These are phyloP conservation scores for Tylopilus rubrobrunneus DNA, from an alignment of 768 basidiomycete species.

Conservation along the genomic window DNA sequence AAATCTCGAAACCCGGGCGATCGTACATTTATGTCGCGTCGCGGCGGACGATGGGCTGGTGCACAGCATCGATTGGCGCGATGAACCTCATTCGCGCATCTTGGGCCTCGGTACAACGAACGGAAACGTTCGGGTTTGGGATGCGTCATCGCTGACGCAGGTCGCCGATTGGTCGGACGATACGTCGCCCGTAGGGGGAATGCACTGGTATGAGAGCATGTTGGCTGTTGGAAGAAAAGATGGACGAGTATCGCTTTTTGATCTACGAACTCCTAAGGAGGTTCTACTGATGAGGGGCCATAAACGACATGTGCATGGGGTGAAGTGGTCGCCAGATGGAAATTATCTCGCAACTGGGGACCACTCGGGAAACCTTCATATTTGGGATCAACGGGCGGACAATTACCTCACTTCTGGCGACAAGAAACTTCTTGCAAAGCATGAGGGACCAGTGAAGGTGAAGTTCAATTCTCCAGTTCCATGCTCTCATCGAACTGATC, in stretches of 20 bases:
- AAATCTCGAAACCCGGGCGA: conserved; percentile 51
- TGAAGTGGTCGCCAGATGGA: conserved; percentile 41
- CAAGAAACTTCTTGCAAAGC: conserved; percentile 39
- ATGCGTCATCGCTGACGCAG: conserved; percentile 33
- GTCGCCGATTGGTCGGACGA: conserved; percentile 34
- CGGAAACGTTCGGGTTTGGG: conserved; percentile 55
- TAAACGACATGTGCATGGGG: conserved; percentile 34
- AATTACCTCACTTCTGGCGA: conserved; percentile 29
- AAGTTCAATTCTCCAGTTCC: neutral
- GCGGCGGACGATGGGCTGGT: conserved; percentile 34
- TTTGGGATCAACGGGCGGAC: conserved; percentile 42
- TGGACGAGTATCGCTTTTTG: conserved; percentile 37
- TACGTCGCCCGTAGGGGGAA: conserved; percentile 35
- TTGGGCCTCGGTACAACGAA: conserved; percentile 51
- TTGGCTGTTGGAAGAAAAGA: conserved; percentile 39
- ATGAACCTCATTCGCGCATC: conserved; percentile 35
- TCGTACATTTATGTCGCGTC: conserved; percentile 48
- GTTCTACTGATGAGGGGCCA: conserved; percentile 29
- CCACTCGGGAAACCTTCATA: conserved; percentile 36
- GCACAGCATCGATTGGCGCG: conserved; percentile 51
- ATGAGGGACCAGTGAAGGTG: conserved; percentile 44
- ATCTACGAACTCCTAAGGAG: conserved; percentile 31
- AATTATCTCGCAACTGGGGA: conserved; percentile 40
- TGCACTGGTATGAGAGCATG: conserved; percentile 37
- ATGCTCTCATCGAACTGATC: neutral